Evolutionary conservation across 345 rosid species (phyloP).

Genomic region (Microthlaspi erraticum): DNA sequence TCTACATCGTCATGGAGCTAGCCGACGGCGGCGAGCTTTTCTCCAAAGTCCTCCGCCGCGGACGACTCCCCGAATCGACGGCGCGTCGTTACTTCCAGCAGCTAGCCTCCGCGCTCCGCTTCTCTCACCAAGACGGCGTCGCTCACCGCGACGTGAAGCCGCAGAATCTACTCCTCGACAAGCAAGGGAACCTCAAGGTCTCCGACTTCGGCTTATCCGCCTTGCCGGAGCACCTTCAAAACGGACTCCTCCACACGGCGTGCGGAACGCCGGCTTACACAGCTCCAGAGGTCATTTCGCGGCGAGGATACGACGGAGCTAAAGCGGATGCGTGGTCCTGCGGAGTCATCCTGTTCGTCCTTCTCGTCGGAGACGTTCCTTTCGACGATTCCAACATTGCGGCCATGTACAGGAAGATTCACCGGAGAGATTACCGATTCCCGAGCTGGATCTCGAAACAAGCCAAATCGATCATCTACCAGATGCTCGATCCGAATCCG

Average conservation of each 20-base stretch:
- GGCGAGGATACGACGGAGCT: slow-evolving; percentile 74
- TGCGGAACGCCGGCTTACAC: slow-evolving; percentile 87
- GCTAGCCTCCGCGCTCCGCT: slow-evolving; percentile 73
- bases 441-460: slow-evolving; percentile 69
- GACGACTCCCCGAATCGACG: slow-evolving; percentile 56
- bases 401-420: slow-evolving; percentile 68
- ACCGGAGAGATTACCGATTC: slow-evolving; percentile 64
- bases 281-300: slow-evolving; percentile 76
- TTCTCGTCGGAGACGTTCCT: slow-evolving; percentile 68
- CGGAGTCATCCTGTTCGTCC: slow-evolving; percentile 73
- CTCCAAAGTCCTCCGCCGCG: slow-evolving; percentile 62
- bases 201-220: slow-evolving; percentile 92
- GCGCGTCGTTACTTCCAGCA: slow-evolving; percentile 81
- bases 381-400: slow-evolving; percentile 72
- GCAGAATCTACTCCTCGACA: slow-evolving; percentile 77
- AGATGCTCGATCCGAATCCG: slow-evolving; percentile 90
- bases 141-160: slow-evolving; percentile 95
- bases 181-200: slow-evolving; percentile 68
- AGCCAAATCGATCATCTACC: slow-evolving; percentile 59
- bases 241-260: slow-evolving; percentile 81
- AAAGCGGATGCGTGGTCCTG: slow-evolving; percentile 96
- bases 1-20: slow-evolving; percentile 87
- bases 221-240: slow-evolving; percentile 66
- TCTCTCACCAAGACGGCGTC: slow-evolving; percentile 84
- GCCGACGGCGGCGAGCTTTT: slow-evolving; percentile 87